Conservation (phyloP, 495 filamentous ascomycete genomes). For the Lindgomyces ingoldianus region DNA sequence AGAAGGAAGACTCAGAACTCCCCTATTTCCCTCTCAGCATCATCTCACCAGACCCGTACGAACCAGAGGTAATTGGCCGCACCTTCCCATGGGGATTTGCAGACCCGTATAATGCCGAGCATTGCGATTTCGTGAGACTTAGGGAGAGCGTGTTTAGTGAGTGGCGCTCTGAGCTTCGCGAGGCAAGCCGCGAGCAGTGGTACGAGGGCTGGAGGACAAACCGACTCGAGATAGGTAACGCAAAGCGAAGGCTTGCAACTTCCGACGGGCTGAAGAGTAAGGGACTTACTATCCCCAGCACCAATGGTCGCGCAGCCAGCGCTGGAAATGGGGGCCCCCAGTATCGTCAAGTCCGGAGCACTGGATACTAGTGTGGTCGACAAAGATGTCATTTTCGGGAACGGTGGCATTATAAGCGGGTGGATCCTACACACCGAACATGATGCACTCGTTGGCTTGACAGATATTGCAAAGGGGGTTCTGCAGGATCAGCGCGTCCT, state of each 20-base stretch:
- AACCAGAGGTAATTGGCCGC: slow-evolving; percentile 67
- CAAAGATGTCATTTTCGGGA: not conserved
- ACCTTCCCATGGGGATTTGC: slow-evolving; percentile 97
- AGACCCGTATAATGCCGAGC: slow-evolving; percentile 82
- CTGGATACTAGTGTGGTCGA: slow-evolving; percentile 6
- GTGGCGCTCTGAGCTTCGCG: slow-evolving; percentile 87
- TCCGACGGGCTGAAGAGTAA: slow-evolving; percentile 25
- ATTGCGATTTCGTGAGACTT: slow-evolving; percentile 91
- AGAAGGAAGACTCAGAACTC: slow-evolving; percentile 35
- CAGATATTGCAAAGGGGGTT: too few relatives aligned
- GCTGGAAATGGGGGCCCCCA: slow-evolving; percentile 18
- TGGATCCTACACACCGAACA: not conserved
- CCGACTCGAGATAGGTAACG: slow-evolving; percentile 50
- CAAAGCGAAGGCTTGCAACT: slow-evolving; percentile 21
- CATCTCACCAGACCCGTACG: slow-evolving; percentile 88
- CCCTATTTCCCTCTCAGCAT: slow-evolving; percentile 81
- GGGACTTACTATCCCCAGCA: slow-evolving; percentile 9
- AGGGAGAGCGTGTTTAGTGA: slow-evolving; percentile 91
- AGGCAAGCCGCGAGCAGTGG: slow-evolving; percentile 89
- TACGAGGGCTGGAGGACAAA: slow-evolving; percentile 94
- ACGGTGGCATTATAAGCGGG: not conserved
- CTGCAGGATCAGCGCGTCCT: too few relatives aligned
- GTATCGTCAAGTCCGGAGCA: slow-evolving; percentile 17
- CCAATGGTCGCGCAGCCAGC: slow-evolving; percentile 26
- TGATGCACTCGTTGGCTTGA: too few relatives aligned